Percentiles rank a stretch among this genome's conserved stretches.
phyloP scores from a whole-genome alignment of 2,329 filamentous ascomycete species.

The Tolypocladium ovalisporum region DNA sequence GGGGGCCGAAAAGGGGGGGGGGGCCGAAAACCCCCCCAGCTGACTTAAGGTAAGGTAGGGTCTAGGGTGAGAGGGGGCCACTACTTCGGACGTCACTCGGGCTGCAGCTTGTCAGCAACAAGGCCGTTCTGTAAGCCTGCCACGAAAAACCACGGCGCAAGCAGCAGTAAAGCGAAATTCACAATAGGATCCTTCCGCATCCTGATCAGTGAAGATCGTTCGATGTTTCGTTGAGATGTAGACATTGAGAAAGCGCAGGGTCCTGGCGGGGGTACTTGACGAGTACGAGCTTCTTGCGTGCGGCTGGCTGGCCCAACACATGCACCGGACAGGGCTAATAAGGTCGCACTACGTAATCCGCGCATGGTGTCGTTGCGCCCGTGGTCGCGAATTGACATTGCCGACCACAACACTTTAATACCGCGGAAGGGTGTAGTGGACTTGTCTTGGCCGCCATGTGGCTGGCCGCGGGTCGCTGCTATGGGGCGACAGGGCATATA shows the following conservation, averaged over 20 bases:
- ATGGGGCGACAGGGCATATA: not conserved
- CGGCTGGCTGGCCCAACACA: not conserved
- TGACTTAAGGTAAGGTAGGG: too few relatives aligned
- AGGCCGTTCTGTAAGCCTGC: too few relatives aligned
- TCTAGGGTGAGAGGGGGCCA: too few relatives aligned
- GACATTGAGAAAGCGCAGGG: not conserved
- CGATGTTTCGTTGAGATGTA: not conserved
- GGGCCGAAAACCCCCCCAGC: too few relatives aligned
- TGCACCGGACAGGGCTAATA: not conserved
- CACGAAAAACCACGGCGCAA: not conserved
- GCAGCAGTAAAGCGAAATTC: not conserved
- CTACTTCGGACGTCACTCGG: too few relatives aligned
- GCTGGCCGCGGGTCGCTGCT: not conserved
- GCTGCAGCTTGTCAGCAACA: too few relatives aligned
- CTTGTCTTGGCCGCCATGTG: not conserved
- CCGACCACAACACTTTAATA: not conserved
- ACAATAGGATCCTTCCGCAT: not conserved
- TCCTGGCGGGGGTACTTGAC: not conserved
- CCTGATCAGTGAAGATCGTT: not conserved
- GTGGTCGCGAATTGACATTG: not conserved
- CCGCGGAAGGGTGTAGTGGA: not conserved
- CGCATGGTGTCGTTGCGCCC: not conserved
- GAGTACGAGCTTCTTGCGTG: not conserved
- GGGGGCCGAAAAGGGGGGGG: too few relatives aligned
- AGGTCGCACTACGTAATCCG: not conserved